Base-by-base conservation (phyloP, 768 basidiomycete genomes). In the Tricholoma flavovirens region DNA sequence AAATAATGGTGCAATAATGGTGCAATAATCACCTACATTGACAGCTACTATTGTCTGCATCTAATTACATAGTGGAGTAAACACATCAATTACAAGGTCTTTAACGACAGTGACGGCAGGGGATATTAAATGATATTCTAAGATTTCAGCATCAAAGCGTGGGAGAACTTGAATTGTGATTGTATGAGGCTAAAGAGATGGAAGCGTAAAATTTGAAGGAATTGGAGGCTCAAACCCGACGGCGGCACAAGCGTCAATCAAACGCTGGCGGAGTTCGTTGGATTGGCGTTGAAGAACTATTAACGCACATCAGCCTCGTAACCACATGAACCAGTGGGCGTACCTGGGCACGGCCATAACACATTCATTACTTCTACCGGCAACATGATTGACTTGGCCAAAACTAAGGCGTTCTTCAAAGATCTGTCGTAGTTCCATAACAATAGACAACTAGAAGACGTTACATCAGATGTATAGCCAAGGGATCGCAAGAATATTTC, bases 331-430 rank as follows among this genome's bases (percentile, higher is more conserved):
- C 3, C 7, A 49, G 7, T 52, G 51, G 26, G 69, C 75, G 53
- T 63, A 80, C 79, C 59, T 9, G 71, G 64, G 62, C 77, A 78
- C 4, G 86, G 86, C 88, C 89, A 91, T 29, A 90, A 72, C 21
- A 75, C 75, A 60, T 85, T 87, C 67, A 89, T 75, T 14, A 82
- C 79, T 54, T 90, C 88, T 33, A 88, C 73, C 2, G 84, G 79
- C 9, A 77, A 64, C 24, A 89, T 71, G 55, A 90, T 80, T 0
- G 77, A 74, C 65, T 87, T 87, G 5, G 81, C 90, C 10, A 90
- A 73, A 22, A 85, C 78, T 29, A 91, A 67, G 8, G 87, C 86
- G 30, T 79, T 76, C 51, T 74, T 67, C 22, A 89, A 72, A 3
- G 76, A 70, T 5, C 71, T 76, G 64, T 91, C 86, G 55, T 81